Base-by-base conservation (phyloP, 2,329 filamentous ascomycete species). In the Aotearoamyces nothofagi region DNA sequence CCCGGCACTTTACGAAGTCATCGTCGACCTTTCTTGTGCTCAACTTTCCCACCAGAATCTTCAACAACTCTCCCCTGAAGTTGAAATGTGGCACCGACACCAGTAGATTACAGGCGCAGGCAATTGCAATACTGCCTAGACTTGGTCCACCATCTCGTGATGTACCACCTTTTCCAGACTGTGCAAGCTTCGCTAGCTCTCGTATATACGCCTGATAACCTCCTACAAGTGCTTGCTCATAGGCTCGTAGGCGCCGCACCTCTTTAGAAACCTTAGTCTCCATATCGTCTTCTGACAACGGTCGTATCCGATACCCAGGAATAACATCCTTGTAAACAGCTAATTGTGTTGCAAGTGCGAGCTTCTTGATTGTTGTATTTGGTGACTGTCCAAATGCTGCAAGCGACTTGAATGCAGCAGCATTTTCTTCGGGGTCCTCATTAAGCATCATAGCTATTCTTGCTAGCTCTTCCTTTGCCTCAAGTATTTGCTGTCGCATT, bases 321-420 rank as follows among this genome's bases (percentile, higher is more conserved):
- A 98, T 96, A 26, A 94, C 69, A 53, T 96, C 90, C 52, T 87
- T 93, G 62, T 87, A 98, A 9, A 96, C 73, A 1, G 86, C 70
- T 50, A 90, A 66, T 54, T 94, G 86, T 13, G 90, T 83, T 26
- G 77, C 80, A 38, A 98, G 59, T 5, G 80, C 76, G 35, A 98
- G 64, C 54, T 92, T 93, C 57, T 81, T 77, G 29, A 98, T 75
- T 2, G 78, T 74, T 9, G 68, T 53, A 37, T 86, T 73, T 9
- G 63, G 61, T 5, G 78, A 77, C 31, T 74, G 63, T 12, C 77
- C 76, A 40, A 92, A 69, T 43, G 78, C 69, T 17, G 75, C 76
- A 43, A 96, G 58, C 4, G 69, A 68, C 51, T 81, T 86, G 58
- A 96, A 77, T 12, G 75, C 70, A 24, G 73, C 72, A 22, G 78